These are phyloP conservation scores for Cymbopogon citratus DNA, from an alignment of 176 grass and related monocot species.

Conservation along the genomic window DNA sequence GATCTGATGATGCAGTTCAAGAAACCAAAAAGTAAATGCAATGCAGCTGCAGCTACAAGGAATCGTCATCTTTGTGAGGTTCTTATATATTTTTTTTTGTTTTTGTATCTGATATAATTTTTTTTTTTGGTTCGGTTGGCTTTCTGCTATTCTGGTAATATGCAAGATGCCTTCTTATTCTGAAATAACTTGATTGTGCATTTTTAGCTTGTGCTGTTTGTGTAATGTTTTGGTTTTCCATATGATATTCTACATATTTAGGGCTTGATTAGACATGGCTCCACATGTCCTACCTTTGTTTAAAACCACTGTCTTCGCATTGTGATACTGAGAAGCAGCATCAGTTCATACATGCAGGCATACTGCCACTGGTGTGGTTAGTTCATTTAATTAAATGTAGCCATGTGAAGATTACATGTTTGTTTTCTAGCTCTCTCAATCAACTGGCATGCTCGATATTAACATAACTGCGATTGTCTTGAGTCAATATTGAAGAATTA, in stretches of 20 bases:
- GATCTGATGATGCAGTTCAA: slow-evolving; percentile 73
- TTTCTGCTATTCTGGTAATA: neutral
- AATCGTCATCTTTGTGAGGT: slow-evolving; percentile 98
- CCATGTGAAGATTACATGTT: neutral
- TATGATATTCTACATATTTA: neutral
- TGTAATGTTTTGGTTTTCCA: neutral
- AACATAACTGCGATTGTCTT: neutral
- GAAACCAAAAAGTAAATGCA: slow-evolving; percentile 92
- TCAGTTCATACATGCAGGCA: neutral
- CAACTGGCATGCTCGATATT: neutral
- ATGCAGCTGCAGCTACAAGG: slow-evolving; percentile 70
- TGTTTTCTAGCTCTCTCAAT: neutral
- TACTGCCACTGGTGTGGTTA: neutral
- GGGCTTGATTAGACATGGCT: neutral
- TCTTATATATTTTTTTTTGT: slow-evolving; percentile 33
- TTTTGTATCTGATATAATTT: neutral
- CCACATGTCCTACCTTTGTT: neutral
- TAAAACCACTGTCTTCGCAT: neutral
- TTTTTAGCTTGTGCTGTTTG: neutral
- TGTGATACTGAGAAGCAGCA: neutral
- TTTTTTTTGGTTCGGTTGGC: neutral
- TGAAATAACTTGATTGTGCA: neutral
- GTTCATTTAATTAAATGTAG: neutral
- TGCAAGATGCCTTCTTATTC: neutral
- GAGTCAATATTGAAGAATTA: neutral